A percentile compares a stretch with the other conserved stretches of the same genome.
Evolutionary conservation across 106 monocot species (phyloP).

Genomic region (Agapanthus africanus): DNA sequence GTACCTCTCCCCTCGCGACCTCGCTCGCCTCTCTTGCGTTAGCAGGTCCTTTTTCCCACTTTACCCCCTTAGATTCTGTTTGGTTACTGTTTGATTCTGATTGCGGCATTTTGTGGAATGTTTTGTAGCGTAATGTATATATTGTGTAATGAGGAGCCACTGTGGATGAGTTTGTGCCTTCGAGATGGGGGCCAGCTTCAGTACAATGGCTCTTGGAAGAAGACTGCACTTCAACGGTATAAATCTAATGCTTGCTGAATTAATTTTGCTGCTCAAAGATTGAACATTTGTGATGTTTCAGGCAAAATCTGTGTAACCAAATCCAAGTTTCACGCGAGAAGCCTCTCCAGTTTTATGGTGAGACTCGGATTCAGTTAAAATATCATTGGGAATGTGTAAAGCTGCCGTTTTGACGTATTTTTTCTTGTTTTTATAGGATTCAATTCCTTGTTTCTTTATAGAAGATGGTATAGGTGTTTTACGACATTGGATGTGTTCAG

Average conservation of each 20-base stretch:
- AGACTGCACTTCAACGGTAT: constrained; percentile 54
- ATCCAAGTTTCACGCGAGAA: constrained; percentile 21
- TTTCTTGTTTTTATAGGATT: constrained; percentile 81
- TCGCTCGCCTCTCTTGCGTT: constrained; percentile 79
- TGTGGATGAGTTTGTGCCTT: constrained; percentile 89
- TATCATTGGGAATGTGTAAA: background rate
- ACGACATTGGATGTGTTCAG: constrained; percentile 56
- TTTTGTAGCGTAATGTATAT: constrained; percentile 82
- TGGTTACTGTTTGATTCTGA: background rate
- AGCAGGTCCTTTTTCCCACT: constrained; percentile 55
- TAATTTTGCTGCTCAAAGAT: too few species aligned
- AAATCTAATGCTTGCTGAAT: too few species aligned
- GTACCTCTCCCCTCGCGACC: constrained; percentile 53
- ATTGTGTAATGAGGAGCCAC: constrained; percentile 93
- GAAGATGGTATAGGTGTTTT: constrained; percentile 92
- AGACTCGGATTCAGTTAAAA: background rate
- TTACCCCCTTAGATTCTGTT: background rate
- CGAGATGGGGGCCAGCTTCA: constrained; percentile 56
- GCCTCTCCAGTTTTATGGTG: constrained; percentile 73
- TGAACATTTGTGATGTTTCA: constrained; percentile 16
- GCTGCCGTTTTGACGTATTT: too few species aligned
- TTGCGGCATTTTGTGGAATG: constrained; percentile 5
- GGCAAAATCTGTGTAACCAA: constrained; percentile 40
- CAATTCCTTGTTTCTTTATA: constrained; percentile 68
- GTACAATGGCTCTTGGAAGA: constrained; percentile 88